A percentile compares a stretch with the other conserved stretches of the same genome.
Evolutionary conservation across 225 moss, liverwort and hornwort genomes (phyloP).

Genomic region (Asterella californica): DNA sequence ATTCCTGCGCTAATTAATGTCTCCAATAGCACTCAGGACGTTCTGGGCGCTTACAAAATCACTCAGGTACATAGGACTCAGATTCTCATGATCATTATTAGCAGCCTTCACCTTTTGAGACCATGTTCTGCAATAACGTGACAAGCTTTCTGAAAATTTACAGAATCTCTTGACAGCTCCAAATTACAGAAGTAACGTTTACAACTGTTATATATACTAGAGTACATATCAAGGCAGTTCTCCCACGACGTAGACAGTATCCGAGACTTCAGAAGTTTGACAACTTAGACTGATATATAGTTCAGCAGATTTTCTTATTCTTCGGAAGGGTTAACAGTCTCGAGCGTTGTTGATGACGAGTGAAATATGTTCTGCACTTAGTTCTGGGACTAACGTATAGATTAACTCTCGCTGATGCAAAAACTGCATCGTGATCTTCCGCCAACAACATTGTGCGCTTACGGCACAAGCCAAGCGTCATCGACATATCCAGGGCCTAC

Average conservation of each 20-base stretch:
- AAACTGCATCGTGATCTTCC: constrained; percentile 28
- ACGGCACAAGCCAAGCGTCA: constrained; percentile 15
- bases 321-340: too few species aligned
- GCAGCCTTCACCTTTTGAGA: neutral
- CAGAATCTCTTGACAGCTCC: neutral
- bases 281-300: too few species aligned
- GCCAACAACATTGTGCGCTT: constrained; percentile 14
- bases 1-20: constrained; percentile 42
- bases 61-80: neutral
- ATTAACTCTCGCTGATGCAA: neutral
- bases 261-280: neutral
- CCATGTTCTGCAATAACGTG: neutral
- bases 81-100: neutral
- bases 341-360: too few species aligned
- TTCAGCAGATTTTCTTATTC: neutral
- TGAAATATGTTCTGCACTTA: too few species aligned
- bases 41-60: constrained; percentile 16
- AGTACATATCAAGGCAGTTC: too few species aligned
- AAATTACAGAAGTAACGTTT: neutral
- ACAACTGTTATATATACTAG: neutral
- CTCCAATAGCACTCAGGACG: constrained; percentile 17
- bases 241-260: too few species aligned
- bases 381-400: neutral
- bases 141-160: neutral
- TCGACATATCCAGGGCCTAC: constrained; percentile 19